phyloP scores from a whole-genome alignment of 208 protist genomes.

The Acanthamoeba triangularis region DNA sequence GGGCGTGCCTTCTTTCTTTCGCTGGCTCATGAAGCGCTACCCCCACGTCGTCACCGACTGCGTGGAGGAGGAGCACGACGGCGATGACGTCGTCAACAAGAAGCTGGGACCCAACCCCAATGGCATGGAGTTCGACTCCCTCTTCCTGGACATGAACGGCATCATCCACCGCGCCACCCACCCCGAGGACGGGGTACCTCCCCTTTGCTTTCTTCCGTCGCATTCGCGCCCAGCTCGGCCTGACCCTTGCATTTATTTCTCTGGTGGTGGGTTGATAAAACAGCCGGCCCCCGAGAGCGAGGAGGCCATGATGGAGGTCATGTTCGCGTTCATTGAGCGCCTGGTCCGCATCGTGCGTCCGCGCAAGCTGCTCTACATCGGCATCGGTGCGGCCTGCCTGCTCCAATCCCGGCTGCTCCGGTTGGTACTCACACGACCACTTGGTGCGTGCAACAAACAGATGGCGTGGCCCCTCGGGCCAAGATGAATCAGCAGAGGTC shows the following conservation, averaged over 20 bases:
- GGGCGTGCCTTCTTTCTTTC: conserved; percentile 91
- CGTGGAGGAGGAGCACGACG: conserved; percentile 67
- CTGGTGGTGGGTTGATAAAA: too few relatives aligned
- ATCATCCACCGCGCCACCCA: conserved; percentile 99
- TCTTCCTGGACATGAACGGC: conserved; percentile 99
- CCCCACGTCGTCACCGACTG: conserved; percentile 68
- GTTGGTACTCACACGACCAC: not conserved
- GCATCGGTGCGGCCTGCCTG: conserved; percentile 86
- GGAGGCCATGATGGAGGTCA: conserved; percentile 93
- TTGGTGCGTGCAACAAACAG: conserved; percentile 86
- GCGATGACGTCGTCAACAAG: conserved; percentile 32
- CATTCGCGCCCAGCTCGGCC: not conserved
- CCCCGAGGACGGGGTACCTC: conserved; percentile 94
- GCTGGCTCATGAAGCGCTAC: conserved; percentile 89
- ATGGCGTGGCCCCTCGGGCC: conserved; percentile 99
- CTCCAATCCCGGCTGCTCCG: not conserved
- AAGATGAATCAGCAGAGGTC: conserved; percentile 99
- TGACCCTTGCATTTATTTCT: not conserved
- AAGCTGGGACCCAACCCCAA: conserved; percentile 94
- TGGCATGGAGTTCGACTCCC: conserved; percentile 97
- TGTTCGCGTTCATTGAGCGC: conserved; percentile 98
- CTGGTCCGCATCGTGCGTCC: conserved; percentile 98
- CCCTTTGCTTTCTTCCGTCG: not conserved
- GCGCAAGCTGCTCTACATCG: conserved; percentile 98
- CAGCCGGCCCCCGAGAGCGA: conserved; percentile 86